Evolutionary conservation across 306 rosid species (phyloP).

Genomic region (Inga oerstediana): DNA sequence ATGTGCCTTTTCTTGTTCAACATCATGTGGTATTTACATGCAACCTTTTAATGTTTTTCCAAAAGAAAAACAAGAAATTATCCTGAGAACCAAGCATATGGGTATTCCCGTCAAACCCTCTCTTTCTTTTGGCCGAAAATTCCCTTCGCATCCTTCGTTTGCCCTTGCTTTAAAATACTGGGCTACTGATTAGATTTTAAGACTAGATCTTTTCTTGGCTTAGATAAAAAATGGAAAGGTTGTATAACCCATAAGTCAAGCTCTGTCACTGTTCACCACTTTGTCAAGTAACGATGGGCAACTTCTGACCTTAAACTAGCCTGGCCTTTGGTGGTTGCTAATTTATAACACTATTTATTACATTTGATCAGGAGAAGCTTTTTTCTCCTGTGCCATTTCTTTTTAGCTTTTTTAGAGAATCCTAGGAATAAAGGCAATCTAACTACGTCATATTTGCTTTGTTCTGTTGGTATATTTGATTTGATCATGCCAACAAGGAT

Average conservation of each 20-base stretch:
- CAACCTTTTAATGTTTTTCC: conserved; percentile 14
- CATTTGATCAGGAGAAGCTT: neutral
- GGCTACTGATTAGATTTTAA: neutral
- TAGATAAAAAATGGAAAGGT: neutral
- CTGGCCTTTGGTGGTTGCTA: neutral
- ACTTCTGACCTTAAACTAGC: neutral
- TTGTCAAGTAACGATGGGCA: neutral
- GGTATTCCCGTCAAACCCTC: neutral
- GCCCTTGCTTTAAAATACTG: neutral
- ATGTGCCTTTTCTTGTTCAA: neutral
- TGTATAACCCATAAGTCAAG: neutral
- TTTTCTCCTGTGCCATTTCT: neutral
- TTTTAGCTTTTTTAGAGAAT: neutral
- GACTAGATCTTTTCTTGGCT: neutral
- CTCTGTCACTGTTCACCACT: neutral
- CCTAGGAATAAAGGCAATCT: neutral
- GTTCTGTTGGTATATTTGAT: neutral
- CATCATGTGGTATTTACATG: neutral
- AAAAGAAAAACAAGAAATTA: conserved; percentile 33
- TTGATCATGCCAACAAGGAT: conserved; percentile 28
- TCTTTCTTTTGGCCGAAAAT: neutral
- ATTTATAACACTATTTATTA: neutral
- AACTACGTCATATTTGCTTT: conserved; percentile 1
- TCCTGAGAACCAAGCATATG: neutral
- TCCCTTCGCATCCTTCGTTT: neutral